These are phyloP conservation scores for Volvox carteri DNA, from an alignment of 163 green algal genomes.

Conservation along the genomic window DNA sequence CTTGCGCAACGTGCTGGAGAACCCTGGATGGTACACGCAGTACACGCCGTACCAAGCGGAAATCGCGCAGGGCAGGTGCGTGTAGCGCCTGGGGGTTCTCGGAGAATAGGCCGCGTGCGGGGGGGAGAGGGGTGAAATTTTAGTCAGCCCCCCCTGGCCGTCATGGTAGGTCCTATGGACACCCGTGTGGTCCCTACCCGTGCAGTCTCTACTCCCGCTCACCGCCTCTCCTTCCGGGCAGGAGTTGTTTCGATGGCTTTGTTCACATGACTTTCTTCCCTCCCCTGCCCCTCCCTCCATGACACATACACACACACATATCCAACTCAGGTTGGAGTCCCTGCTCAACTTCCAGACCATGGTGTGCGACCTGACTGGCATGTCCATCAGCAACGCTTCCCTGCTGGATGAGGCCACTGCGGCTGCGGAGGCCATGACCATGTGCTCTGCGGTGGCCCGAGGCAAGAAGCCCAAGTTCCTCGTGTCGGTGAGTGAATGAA, in stretches of 20 bases:
- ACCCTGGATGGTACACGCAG: constrained; percentile 99
- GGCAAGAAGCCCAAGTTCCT: constrained; percentile 99
- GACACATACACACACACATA: background rate
- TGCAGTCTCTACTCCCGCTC: no score
- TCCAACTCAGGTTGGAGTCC: constrained; percentile 88
- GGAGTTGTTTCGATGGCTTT: no score
- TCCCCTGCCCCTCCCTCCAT: no score
- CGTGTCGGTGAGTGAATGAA: constrained; percentile 83
- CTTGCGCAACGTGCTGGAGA: constrained; percentile 98
- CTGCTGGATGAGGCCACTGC: constrained; percentile 99
- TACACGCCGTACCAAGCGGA: constrained; percentile 99
- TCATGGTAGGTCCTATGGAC: no score
- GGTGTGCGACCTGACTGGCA: constrained; percentile 96
- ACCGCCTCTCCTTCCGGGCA: no score
- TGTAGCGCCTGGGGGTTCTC: background rate
- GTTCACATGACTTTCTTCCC: no score
- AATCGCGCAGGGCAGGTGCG: constrained; percentile 96
- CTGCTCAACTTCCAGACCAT: constrained; percentile 99
- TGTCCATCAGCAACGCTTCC: constrained; percentile 95
- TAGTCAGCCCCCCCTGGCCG: no score
- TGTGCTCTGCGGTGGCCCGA: constrained; percentile 93
- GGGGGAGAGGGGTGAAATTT: no score
- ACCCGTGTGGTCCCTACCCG: no score
- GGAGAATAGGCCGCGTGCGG: no score
- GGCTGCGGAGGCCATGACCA: constrained; percentile 99